phyloP scores from a whole-genome alignment of 1,139 yeast genomes.

The Hansenula lynferdii region DNA sequence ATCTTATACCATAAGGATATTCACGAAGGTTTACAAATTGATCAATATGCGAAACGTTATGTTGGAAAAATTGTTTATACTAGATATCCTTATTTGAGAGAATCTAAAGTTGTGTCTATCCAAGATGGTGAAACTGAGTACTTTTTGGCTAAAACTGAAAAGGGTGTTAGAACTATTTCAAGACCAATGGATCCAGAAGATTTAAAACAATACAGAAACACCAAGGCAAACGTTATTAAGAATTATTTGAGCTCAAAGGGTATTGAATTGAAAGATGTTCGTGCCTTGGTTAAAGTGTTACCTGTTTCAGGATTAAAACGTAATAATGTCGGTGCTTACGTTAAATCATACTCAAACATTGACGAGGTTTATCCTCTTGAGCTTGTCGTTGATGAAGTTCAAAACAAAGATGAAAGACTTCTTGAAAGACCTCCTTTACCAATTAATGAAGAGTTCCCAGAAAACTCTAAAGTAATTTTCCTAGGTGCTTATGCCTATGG shows the following conservation, averaged over 20 bases:
- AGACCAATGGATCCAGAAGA: slow-evolving; percentile 41
- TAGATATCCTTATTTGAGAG: slow-evolving; percentile 87
- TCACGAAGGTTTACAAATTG: slow-evolving; percentile 40
- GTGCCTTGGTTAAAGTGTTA: slow-evolving; percentile 60
- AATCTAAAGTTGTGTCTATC: slow-evolving; percentile 69
- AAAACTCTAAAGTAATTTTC: slow-evolving; percentile 68
- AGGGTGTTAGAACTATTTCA: slow-evolving; percentile 32
- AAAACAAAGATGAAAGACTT: slow-evolving; percentile 70
- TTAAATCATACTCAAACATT: slow-evolving; percentile 55
- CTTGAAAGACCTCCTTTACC: slow-evolving; percentile 73
- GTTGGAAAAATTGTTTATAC: slow-evolving; percentile 62
- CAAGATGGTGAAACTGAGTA: slow-evolving; percentile 49
- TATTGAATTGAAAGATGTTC: slow-evolving; percentile 47
- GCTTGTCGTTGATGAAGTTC: slow-evolving; percentile 70
- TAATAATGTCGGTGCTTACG: slow-evolving; percentile 67
- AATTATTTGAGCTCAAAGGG: slow-evolving; percentile 50
- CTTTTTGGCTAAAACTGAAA: slow-evolving; percentile 34
- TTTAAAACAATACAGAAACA: slow-evolving; percentile 34
- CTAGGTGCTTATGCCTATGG: slow-evolving; percentile 91
- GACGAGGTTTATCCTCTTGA: slow-evolving; percentile 68
- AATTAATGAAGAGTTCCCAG: slow-evolving; percentile 76
- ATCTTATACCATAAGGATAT: slow-evolving; percentile 57
- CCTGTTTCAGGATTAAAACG: slow-evolving; percentile 80
- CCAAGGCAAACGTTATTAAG: slow-evolving; percentile 30
- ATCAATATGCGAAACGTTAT: slow-evolving; percentile 54